Base-by-base conservation (phyloP, 805 yeast species). In the Zygosaccharomyces bisporus region DNA sequence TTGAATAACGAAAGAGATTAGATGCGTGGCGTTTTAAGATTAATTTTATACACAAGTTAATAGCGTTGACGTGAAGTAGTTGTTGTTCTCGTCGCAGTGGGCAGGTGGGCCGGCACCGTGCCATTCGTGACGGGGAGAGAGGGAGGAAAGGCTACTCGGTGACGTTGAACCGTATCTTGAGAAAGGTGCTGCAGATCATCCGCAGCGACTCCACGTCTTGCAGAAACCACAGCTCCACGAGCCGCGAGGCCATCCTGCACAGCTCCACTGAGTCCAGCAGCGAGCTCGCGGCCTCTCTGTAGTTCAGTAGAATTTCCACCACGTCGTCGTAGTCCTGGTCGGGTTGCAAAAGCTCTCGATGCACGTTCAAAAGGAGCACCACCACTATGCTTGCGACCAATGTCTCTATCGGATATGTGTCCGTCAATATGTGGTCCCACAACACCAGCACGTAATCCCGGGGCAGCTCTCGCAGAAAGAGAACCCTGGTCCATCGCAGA, bases 371-470 rank as follows among this genome's bases (percentile, higher is more conserved):
- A 6, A 63, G 37, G 14, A 63, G 39, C 6, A 56, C 46, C 4
- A 60, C 53, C 2, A 60, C 50, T 10, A 57, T 33, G 39, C 61
- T 52, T 7, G 60, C 52, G 10, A 61, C 44, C 6, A 59, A 49
- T 4, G 50, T 50, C 12, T 48, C 52, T 5, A 53, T n/a, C n/a
- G 60, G 60, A 34, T 53, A 53, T 19, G 44, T 44, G 18, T 51
- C 55, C 1, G 65, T 57, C 39, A 61, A 39, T 2, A 62, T 38
- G 46, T 58, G 65, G 46, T 61, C 66, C 68, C 68, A 63, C 10
- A 63, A 47, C 10, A 51, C 48, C n/a, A 53, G 40, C 1, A 53
- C 55, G 19, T 55, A 44, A 7, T 52, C 55, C 23, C 42, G 38
- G 8, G 60, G 58, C 25, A 63, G 41, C 40, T 63, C 68, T 41